Base-by-base conservation (phyloP, 139 green algal species). In the Chlorella sp. region DNA sequence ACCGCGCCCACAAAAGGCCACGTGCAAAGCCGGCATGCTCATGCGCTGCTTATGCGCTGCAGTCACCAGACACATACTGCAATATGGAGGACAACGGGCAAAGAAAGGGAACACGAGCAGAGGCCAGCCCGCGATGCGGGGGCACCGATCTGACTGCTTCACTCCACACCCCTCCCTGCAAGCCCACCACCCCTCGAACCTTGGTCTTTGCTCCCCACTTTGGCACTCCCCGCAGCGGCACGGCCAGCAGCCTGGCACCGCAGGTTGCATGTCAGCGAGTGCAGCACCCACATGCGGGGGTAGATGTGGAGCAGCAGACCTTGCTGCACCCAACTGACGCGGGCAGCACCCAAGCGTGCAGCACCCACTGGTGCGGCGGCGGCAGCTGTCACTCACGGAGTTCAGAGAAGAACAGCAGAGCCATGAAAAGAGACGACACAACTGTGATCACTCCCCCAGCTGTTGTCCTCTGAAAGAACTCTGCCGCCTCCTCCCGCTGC, bases 361-460 rank as follows among this genome's bases (percentile, higher is more conserved):
- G 68, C 68, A 64, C 28, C 37, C 12, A 5, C 26, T 21, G 15
- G 36, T n/a, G n/a, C n/a, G n/a, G n/a, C n/a, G 32, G n/a, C 48
- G 0, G 26, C 22, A 64, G 57, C 34, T 15, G 36, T 28, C 5
- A 93, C 97, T 95, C 87, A 98, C 96, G 86, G 4, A 99, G 93
- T 90, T 99, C 98, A 2, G 93, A 97, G 0, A 98, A 84, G 91
- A 99, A 99, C 5, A 99, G 94, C 3, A 98, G 48, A 1, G 94
- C 68, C 98, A 99, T 99, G 22, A 99, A 86, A 30, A 97, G 73
- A 22, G 92, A 94, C 4, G 96, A 94, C 5, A 96, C 93, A 68
- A 99, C 92, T 15, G 98, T 99, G 89, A 99, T 98, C n/a, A 98
- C 90, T 30, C 98, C 98, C 1, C 98, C 98, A 0, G 92, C 95